phyloP scores from a whole-genome alignment of 140 eudicot genomes.

The Oenanthe javanica region DNA sequence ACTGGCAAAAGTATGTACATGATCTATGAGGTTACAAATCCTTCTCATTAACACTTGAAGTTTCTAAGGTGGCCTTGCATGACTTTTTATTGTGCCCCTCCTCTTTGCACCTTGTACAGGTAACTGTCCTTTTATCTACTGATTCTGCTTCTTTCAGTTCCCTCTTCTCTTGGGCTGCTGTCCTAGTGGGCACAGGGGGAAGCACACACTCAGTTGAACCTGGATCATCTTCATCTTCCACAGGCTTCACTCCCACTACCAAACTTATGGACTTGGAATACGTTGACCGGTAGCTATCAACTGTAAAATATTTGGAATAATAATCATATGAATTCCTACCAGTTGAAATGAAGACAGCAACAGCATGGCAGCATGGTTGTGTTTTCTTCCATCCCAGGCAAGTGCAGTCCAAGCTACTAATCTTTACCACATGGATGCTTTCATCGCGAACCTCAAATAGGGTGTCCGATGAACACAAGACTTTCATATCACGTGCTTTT shows the following conservation, averaged over 20 bases:
- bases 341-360: constrained; percentile 49
- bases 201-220: constrained; percentile 36
- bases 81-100: constrained; percentile 73
- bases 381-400: constrained; percentile 67
- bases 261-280: constrained; percentile 45
- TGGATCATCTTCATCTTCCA: constrained; percentile 17
- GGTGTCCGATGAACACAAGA: constrained; percentile 57
- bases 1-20: not conserved
- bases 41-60: not conserved
- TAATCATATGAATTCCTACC: constrained; percentile 53
- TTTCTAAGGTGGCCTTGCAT: constrained; percentile 38
- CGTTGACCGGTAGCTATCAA: constrained; percentile 47
- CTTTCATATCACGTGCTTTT: constrained; percentile 49
- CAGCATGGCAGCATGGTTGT: constrained; percentile 71
- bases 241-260: constrained; percentile 27
- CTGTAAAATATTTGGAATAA: constrained; percentile 54
- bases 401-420: constrained; percentile 56
- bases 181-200: constrained; percentile 51
- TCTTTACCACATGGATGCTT: constrained; percentile 63
- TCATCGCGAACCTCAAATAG: constrained; percentile 80
- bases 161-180: constrained; percentile 29
- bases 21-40: not conserved
- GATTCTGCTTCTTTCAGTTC: constrained; percentile 49
- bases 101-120: constrained; percentile 73
- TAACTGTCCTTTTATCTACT: constrained; percentile 61